phyloP scores from a whole-genome alignment of 1,139 yeast species.

The Geotrichum siamense region DNA sequence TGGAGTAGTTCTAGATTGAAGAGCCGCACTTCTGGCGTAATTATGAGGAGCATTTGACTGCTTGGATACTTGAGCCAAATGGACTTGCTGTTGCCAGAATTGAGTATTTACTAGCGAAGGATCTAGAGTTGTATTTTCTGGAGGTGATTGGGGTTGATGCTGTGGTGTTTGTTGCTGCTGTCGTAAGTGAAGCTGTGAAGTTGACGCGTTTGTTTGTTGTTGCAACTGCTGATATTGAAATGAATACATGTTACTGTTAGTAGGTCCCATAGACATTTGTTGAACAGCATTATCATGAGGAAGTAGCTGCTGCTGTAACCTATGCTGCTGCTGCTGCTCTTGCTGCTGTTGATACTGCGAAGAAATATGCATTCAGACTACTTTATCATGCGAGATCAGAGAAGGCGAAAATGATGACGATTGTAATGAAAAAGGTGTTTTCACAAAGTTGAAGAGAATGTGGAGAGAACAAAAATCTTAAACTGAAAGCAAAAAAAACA shows the following conservation, averaged over 20 bases:
- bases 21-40: constrained; percentile 89
- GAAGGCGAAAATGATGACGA: no score
- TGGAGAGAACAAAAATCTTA: no score
- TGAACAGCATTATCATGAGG: constrained; percentile 13
- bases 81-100: constrained; percentile 85
- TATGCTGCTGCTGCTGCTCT: constrained; percentile 13
- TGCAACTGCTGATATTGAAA: constrained; percentile 24
- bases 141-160: constrained; percentile 22
- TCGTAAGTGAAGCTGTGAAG: constrained; percentile 27
- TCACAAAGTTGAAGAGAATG: no score
- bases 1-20: constrained; percentile 44
- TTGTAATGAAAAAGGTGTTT: no score
- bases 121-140: constrained; percentile 14
- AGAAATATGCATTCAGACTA: constrained; percentile 12
- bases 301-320: constrained; percentile 10
- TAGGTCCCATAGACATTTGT: constrained; percentile 14
- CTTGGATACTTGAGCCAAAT: constrained; percentile 71
- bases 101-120: constrained; percentile 41
- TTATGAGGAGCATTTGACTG: constrained; percentile 69
- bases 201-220: constrained; percentile 29
- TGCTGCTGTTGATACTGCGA: constrained; percentile 7
- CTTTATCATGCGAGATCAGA: constrained; percentile 13
- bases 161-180: constrained; percentile 22
- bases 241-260: constrained; percentile 8
- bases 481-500: no score